These are phyloP conservation scores for Leccinum insolens DNA, from an alignment of 1,284 basidiomycete genomes.

Conservation along the genomic window DNA sequence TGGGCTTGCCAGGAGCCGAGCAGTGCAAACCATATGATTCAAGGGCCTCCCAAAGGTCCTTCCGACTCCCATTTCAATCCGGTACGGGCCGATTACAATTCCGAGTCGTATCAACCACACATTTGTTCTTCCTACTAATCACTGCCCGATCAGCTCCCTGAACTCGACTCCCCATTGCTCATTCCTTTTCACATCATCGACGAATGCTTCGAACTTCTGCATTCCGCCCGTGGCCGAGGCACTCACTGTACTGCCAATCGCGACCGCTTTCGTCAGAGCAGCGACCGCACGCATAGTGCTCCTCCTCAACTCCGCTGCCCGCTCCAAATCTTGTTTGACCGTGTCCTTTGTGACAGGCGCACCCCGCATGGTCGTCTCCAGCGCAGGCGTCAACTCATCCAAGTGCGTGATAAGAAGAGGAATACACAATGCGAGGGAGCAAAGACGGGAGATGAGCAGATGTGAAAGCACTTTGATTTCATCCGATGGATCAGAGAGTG, in stretches of 20 bases:
- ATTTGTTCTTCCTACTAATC: conserved; percentile 6
- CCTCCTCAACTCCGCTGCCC: conserved; percentile 88
- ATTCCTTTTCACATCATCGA: conserved; percentile 68
- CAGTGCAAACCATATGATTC: neutral
- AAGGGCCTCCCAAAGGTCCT: conserved; percentile 17
- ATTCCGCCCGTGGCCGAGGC: conserved; percentile 46
- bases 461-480: conserved; percentile 97
- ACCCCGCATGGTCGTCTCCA: conserved; percentile 92
- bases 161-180: conserved; percentile 69
- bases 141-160: conserved; percentile 52
- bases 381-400: conserved; percentile 81
- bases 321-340: conserved; percentile 96
- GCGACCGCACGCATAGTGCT: conserved; percentile 86
- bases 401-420: conserved; percentile 59
- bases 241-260: conserved; percentile 54
- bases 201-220: conserved; percentile 72
- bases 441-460: conserved; percentile 92
- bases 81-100: neutral
- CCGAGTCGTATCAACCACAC: neutral
- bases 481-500: conserved; percentile 88
- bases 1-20: neutral
- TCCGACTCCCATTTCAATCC: conserved; percentile 8
- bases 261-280: conserved; percentile 75
- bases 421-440: conserved; percentile 61
- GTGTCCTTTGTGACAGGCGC: conserved; percentile 89